Evolutionary conservation across 208 protist genomes (phyloP).

Genomic region (Crithidia acanthocephali): DNA sequence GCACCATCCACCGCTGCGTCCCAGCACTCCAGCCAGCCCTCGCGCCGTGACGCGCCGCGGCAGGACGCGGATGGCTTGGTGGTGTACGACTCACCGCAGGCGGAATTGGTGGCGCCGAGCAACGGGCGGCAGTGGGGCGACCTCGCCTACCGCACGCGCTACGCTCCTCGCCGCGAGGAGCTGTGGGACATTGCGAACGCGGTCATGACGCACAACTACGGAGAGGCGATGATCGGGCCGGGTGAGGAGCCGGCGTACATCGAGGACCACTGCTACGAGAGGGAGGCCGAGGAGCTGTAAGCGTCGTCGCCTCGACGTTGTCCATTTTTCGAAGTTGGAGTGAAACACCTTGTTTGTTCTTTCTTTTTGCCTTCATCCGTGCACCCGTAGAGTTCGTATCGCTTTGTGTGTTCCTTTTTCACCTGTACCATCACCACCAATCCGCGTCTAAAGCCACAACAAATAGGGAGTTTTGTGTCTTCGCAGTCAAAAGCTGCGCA

Average conservation of each 20-base stretch:
- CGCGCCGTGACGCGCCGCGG: not conserved
- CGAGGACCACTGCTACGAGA: constrained; percentile 1
- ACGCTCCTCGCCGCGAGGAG: constrained; percentile 46
- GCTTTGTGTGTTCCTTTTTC: no score
- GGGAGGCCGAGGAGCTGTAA: constrained; percentile 1
- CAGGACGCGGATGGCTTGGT: constrained; percentile 4
- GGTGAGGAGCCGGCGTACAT: constrained; percentile 12
- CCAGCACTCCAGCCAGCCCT: constrained; percentile 2
- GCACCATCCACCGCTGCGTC: not conserved
- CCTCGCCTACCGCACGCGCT: constrained; percentile 32
- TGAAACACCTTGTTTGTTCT: not conserved
- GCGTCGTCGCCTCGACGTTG: not conserved
- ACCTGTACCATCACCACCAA: no score
- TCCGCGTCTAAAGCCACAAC: no score
- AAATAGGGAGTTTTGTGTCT: no score
- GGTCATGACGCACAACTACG: constrained; percentile 48
- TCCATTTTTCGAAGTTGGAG: no score
- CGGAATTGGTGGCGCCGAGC: constrained; percentile 25
- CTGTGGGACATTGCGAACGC: constrained; percentile 52
- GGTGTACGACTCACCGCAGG: constrained; percentile 2
- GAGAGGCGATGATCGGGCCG: not conserved
- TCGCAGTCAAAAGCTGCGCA: no score
- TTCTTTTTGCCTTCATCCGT: not conserved
- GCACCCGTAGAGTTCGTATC: no score
- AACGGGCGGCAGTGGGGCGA: constrained; percentile 27